phyloP scores from a whole-genome alignment of 2,329 filamentous ascomycete genomes.

The Fusarium falciforme region DNA sequence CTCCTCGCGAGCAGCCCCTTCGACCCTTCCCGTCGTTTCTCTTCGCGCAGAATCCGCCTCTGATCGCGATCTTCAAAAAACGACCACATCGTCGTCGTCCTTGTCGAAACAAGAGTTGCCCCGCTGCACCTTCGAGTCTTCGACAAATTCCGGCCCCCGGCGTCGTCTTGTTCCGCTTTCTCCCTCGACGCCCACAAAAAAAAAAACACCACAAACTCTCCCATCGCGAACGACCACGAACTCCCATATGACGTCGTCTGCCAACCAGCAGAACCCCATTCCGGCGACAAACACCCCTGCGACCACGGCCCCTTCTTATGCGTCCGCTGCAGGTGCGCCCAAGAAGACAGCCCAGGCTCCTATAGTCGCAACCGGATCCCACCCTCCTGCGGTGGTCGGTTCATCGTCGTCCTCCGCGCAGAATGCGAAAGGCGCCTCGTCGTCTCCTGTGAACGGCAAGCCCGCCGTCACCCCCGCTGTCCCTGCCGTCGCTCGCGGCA shows the following conservation, averaged over 20 bases:
- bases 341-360: slow-evolving; percentile 73
- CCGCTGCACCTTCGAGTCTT: slow-evolving; percentile 39
- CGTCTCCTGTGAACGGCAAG: slow-evolving; percentile 88
- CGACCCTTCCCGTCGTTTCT: slow-evolving; percentile 38
- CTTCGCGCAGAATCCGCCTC: slow-evolving; percentile 26
- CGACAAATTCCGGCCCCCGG: slow-evolving; percentile 36
- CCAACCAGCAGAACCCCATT: slow-evolving; percentile 63
- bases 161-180: slow-evolving; percentile 40
- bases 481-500: slow-evolving; percentile 73
- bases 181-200: slow-evolving; percentile 39
- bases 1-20: slow-evolving; percentile 39
- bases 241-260: slow-evolving; percentile 70
- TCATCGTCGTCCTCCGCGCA: slow-evolving; percentile 62
- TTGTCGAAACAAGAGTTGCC: slow-evolving; percentile 31
- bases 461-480: slow-evolving; percentile 76
- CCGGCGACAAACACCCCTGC: slow-evolving; percentile 69
- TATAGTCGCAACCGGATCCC: slow-evolving; percentile 69
- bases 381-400: slow-evolving; percentile 65
- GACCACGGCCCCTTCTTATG: slow-evolving; percentile 72
- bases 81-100: slow-evolving; percentile 19
- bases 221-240: slow-evolving; percentile 45
- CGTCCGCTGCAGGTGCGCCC: slow-evolving; percentile 72
- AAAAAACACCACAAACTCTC: slow-evolving; percentile 37
- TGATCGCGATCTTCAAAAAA: slow-evolving; percentile 24
- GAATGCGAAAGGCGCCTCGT: slow-evolving; percentile 73